phyloP scores from a whole-genome alignment of 2,329 filamentous ascomycete species.

The Scedosporium dehoogii region DNA sequence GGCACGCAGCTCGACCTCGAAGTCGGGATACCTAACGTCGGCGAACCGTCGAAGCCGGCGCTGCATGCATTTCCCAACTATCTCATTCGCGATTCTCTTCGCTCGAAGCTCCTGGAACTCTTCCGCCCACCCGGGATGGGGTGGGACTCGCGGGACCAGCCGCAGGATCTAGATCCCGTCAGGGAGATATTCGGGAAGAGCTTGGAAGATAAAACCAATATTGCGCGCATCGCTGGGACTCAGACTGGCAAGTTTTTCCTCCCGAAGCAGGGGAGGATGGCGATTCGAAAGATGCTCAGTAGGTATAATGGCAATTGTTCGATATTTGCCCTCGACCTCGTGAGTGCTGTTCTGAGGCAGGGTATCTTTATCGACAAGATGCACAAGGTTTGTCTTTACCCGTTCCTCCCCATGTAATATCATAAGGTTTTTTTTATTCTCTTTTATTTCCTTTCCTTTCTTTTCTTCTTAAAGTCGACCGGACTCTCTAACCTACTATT shows the following conservation, averaged over 20 bases:
- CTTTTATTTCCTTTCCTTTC: neutral
- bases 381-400: constrained; percentile 32
- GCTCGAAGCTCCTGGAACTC: constrained; percentile 29
- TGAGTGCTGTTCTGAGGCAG: constrained; percentile 56
- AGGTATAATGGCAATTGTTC: constrained; percentile 61
- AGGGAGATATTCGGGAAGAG: constrained; percentile 37
- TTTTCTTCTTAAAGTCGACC: neutral
- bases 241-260: constrained; percentile 14
- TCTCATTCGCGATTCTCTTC: constrained; percentile 38
- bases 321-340: constrained; percentile 54
- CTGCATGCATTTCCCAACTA: constrained; percentile 44
- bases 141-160: constrained; percentile 8
- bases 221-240: constrained; percentile 30
- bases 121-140: constrained; percentile 15
- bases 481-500: neutral
- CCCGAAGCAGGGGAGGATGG: constrained; percentile 24
- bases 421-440: too few relatives aligned
- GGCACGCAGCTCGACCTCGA: constrained; percentile 53
- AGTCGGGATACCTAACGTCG: constrained; percentile 35
- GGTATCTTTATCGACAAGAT: constrained; percentile 63
- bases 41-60: neutral
- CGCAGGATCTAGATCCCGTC: constrained; percentile 39
- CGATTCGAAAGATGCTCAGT: constrained; percentile 57
- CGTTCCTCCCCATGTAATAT: neutral
- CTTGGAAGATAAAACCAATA: constrained; percentile 23